These are phyloP conservation scores for Aspergillus clavatus DNA, from an alignment of 2,329 filamentous ascomycete species.

Conservation along the genomic window DNA sequence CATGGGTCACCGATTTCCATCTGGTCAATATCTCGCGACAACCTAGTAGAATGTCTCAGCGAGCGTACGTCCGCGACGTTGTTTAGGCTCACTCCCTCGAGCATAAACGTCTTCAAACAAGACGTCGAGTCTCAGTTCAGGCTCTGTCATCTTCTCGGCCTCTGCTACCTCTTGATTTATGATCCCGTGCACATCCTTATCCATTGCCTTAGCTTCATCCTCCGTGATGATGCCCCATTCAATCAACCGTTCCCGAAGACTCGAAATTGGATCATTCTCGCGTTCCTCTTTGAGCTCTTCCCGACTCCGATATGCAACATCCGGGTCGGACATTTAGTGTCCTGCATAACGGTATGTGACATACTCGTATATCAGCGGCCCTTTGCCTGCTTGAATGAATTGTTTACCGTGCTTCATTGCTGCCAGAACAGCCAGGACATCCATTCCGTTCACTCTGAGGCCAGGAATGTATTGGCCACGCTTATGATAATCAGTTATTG, in stretches of 20 bases:
- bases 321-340: slow-evolving; percentile 97
- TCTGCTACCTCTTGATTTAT: slow-evolving; percentile 82
- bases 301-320: slow-evolving; percentile 94
- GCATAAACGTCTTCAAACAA: slow-evolving; percentile 94
- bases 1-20: neutral
- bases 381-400: slow-evolving; percentile 72
- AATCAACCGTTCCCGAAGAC: slow-evolving; percentile 88
- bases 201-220: slow-evolving; percentile 87
- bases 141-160: slow-evolving; percentile 78
- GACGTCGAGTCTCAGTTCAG: slow-evolving; percentile 71
- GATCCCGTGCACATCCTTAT: slow-evolving; percentile 79
- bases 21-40: neutral
- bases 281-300: slow-evolving; percentile 95
- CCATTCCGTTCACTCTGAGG: slow-evolving; percentile 99
- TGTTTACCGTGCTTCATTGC: slow-evolving; percentile 88
- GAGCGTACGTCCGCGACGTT: slow-evolving; percentile 74
- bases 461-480: slow-evolving; percentile 99
- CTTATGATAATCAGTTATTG: slow-evolving; percentile 99
- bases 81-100: slow-evolving; percentile 74
- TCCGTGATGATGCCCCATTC: slow-evolving; percentile 86
- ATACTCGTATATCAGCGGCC: slow-evolving; percentile 91
- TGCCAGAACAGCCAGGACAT: slow-evolving; percentile 92
- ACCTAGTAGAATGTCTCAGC: slow-evolving; percentile 80
- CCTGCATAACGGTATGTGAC: slow-evolving; percentile 97
- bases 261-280: slow-evolving; percentile 93